These are phyloP conservation scores for Chlamydomonas schloesseri DNA, from an alignment of 139 green algal species.

Conservation along the genomic window DNA sequence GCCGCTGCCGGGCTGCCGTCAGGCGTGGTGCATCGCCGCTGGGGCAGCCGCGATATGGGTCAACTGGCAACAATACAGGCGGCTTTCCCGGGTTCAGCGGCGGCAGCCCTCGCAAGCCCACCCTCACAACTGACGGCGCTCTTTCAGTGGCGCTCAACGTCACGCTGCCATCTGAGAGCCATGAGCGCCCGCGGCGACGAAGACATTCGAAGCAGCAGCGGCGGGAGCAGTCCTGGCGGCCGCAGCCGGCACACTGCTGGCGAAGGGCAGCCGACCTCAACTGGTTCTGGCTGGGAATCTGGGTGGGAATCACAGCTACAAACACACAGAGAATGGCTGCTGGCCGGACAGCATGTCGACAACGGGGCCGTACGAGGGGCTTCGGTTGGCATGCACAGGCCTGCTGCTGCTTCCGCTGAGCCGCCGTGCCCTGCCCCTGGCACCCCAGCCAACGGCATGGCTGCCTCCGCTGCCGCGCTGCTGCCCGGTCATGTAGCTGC, in stretches of 20 bases:
- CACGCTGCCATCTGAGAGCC: too few relatives aligned
- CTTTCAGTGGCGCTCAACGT: too few relatives aligned
- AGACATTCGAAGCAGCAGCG: too few relatives aligned
- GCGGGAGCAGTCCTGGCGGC: neutral
- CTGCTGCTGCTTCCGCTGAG: neutral
- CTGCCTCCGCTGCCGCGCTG: neutral
- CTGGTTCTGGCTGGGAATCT: neutral
- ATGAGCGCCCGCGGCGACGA: too few relatives aligned
- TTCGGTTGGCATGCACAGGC: neutral
- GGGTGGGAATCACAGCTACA: conserved; percentile 9
- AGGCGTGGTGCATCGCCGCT: too few relatives aligned
- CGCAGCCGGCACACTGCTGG: neutral
- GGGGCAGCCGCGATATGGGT: too few relatives aligned
- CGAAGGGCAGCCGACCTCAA: neutral
- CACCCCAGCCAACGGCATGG: neutral
- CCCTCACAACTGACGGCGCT: too few relatives aligned
- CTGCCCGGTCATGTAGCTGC: conserved; percentile 1
- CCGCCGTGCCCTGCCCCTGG: neutral
- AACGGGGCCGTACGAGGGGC: too few relatives aligned
- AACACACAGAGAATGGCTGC: neutral
- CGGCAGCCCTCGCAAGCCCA: too few relatives aligned
- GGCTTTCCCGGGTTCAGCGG: too few relatives aligned
- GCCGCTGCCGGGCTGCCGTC: too few relatives aligned
- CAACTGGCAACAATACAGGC: too few relatives aligned
- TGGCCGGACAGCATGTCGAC: neutral